These are phyloP conservation scores for Apophysomyces sp. DNA, from an alignment of 371 early-diverging fungal genomes.

Conservation along the genomic window DNA sequence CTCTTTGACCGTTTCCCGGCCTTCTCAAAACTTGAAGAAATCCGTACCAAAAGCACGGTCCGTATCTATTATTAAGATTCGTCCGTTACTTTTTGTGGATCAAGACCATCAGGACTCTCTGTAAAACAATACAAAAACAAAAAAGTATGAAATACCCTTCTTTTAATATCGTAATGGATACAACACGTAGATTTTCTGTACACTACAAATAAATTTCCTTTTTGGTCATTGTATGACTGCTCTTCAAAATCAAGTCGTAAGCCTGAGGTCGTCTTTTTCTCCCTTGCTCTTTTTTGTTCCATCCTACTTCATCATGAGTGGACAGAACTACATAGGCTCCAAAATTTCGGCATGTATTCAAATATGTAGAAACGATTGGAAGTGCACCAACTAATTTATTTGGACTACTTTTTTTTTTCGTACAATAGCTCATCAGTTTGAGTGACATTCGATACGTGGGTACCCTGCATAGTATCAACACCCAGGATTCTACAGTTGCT, in stretches of 20 bases:
- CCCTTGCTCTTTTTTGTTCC: slow-evolving; percentile 1
- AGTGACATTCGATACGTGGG: slow-evolving; percentile 94
- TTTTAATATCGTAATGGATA: too few relatives aligned
- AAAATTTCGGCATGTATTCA: slow-evolving; percentile 58
- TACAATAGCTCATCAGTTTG: slow-evolving; percentile 73
- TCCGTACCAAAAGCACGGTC: slow-evolving; percentile 5
- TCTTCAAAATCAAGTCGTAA: not conserved
- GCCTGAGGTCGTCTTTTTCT: not conserved
- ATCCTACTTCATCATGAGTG: slow-evolving; percentile 49
- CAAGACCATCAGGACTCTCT: not conserved
- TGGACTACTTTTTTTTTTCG: not conserved
- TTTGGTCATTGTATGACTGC: not conserved
- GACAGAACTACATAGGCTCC: slow-evolving; percentile 69
- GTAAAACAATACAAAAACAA: not conserved
- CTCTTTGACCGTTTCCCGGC: not conserved
- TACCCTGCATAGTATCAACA: slow-evolving; percentile 84
- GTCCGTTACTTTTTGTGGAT: slow-evolving; percentile 1
- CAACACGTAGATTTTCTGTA: too few relatives aligned
- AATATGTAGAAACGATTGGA: not conserved
- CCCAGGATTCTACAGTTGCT: slow-evolving; percentile 87
- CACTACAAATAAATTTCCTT: not conserved
- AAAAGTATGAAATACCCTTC: too few relatives aligned
- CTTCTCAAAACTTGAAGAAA: slow-evolving; percentile 2
- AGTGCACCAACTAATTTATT: not conserved
- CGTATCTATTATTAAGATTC: slow-evolving; percentile 8